These are phyloP conservation scores for Bipolaris gigantea DNA, from an alignment of 2,329 filamentous ascomycete genomes.

Conservation along the genomic window DNA sequence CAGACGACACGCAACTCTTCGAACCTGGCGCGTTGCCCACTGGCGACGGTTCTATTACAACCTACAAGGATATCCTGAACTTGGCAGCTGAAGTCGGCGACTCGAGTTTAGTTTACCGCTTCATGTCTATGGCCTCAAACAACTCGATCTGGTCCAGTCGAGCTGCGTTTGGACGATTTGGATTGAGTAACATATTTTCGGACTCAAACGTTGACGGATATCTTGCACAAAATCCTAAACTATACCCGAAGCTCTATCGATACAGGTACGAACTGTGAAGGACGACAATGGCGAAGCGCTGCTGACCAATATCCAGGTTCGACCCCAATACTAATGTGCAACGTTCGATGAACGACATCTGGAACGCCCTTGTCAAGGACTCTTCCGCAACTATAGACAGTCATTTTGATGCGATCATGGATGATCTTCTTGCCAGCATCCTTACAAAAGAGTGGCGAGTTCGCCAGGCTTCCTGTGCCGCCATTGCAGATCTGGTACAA, in stretches of 20 bases:
- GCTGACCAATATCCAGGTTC: slow-evolving; percentile 56
- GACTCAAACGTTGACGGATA: slow-evolving; percentile 72
- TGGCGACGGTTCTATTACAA: slow-evolving; percentile 87
- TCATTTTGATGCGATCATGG: slow-evolving; percentile 87
- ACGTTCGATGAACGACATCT: slow-evolving; percentile 95
- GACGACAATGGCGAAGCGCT: not conserved
- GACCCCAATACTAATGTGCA: slow-evolving; percentile 94
- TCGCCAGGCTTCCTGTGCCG: slow-evolving; percentile 87
- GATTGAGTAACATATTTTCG: slow-evolving; percentile 86
- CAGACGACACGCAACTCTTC: slow-evolving; percentile 88
- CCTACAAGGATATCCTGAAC: slow-evolving; percentile 95
- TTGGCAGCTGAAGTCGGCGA: slow-evolving; percentile 96
- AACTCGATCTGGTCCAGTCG: slow-evolving; percentile 97
- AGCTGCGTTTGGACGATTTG: slow-evolving; percentile 92
- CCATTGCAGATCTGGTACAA: slow-evolving; percentile 84
- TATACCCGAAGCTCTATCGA: slow-evolving; percentile 92
- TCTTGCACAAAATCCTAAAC: slow-evolving; percentile 80
- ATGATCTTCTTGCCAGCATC: slow-evolving; percentile 82
- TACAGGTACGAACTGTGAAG: slow-evolving; percentile 60
- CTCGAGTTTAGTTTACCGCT: slow-evolving; percentile 93
- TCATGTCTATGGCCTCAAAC: slow-evolving; percentile 96
- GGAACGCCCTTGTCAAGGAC: slow-evolving; percentile 94
- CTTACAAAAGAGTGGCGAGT: slow-evolving; percentile 91
- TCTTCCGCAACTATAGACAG: slow-evolving; percentile 72
- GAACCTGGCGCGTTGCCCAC: slow-evolving; percentile 89